phyloP scores from a whole-genome alignment of 257 asterid species.

The Mentha longifolia region DNA sequence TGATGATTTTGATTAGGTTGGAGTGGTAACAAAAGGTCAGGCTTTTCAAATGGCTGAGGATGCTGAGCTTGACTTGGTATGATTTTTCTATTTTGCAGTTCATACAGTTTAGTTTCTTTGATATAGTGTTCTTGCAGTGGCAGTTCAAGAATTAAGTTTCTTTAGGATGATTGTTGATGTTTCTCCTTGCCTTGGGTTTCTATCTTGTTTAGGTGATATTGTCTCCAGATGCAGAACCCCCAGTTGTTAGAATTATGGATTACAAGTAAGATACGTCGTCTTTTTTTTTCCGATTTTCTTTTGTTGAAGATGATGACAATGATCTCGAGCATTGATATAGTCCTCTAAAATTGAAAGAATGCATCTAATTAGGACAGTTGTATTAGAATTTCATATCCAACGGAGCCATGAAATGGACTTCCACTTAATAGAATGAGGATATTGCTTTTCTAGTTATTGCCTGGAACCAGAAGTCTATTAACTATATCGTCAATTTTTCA shows the following conservation, averaged over 20 bases:
- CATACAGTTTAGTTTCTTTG: background rate
- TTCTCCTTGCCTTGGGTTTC: constrained; percentile 27
- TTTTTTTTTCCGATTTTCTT: background rate
- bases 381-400: background rate
- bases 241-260: constrained; percentile 93
- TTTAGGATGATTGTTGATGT: constrained; percentile 17
- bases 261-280: constrained; percentile 67
- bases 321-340: background rate
- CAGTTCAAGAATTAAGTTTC: background rate
- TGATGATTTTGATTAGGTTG: constrained; percentile 63
- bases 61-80: constrained; percentile 95
- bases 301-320: constrained; percentile 15
- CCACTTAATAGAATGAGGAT: background rate
- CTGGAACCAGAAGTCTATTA: background rate
- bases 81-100: constrained; percentile 21
- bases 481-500: background rate
- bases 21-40: constrained; percentile 71
- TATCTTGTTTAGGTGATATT: constrained; percentile 74
- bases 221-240: constrained; percentile 97
- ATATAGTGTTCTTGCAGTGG: background rate
- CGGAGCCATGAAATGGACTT: constrained; percentile 14
- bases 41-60: constrained; percentile 93
- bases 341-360: background rate
- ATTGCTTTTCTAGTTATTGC: background rate
- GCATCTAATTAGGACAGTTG: constrained; percentile 4